Conservation (phyloP, 2,329 filamentous ascomycete species). For the Xylaria sp. region DNA sequence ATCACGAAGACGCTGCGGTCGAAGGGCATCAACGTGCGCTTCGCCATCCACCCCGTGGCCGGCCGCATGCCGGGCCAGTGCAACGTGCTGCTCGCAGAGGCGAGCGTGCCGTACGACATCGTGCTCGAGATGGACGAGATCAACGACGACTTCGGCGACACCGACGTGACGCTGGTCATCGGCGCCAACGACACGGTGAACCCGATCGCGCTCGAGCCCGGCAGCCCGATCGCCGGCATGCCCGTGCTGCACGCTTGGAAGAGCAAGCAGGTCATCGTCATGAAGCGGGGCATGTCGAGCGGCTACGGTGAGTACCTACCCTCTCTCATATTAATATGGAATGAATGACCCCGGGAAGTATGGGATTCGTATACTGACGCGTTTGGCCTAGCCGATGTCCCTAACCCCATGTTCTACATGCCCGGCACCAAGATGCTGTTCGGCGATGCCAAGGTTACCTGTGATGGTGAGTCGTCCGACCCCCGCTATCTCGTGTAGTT, state of each 20-base stretch:
- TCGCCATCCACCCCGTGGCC: constrained; percentile 88
- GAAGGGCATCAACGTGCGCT: constrained; percentile 79
- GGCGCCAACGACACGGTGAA: constrained; percentile 94
- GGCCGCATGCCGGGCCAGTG: constrained; percentile 93
- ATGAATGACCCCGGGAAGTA: too few relatives aligned
- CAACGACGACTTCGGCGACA: constrained; percentile 87
- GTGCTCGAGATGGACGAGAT: constrained; percentile 96
- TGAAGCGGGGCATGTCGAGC: constrained; percentile 89
- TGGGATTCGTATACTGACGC: constrained; percentile 1
- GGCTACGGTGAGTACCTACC: constrained; percentile 68
- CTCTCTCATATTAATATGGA: too few relatives aligned
- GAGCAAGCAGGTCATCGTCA: constrained; percentile 88
- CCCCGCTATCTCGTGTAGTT: constrained; percentile 7
- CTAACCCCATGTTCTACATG: constrained; percentile 94
- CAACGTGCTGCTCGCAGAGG: constrained; percentile 87
- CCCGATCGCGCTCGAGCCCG: constrained; percentile 82
- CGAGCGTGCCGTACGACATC: constrained; percentile 86
- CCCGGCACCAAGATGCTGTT: constrained; percentile 89
- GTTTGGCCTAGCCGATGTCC: constrained; percentile 69
- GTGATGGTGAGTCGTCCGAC: constrained; percentile 63
- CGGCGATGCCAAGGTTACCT: constrained; percentile 83
- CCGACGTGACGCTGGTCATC: constrained; percentile 85
- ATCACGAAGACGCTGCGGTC: constrained; percentile 75
- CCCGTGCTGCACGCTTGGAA: constrained; percentile 92
- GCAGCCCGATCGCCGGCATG: constrained; percentile 87